Evolutionary conservation across 441 rosid genomes (phyloP), one percentile per base, ranked within the genome.

Genomic region (Populus hybrid): DNA sequence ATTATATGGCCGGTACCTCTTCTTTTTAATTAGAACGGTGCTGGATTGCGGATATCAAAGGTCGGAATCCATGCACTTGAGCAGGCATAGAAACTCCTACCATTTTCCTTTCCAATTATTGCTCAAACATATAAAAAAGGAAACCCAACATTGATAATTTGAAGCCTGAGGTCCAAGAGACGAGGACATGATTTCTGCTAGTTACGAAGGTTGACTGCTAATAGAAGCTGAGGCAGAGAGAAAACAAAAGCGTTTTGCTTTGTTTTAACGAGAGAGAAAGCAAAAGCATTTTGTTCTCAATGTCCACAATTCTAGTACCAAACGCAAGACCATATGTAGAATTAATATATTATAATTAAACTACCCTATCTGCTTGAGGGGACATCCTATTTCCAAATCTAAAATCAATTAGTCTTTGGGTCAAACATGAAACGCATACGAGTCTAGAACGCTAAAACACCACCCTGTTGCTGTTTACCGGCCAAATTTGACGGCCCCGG

Each of bases 401-500:
- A 33, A 2, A 9, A 33, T 68, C 9, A 3, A 68, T 35, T 33
- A 63, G 76, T 23, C 6, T 38, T 24, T 3, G 66, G 74, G 78
- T 81, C 80, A 77, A 77, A 69, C 64, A n/a, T 64, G 79, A 36
- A 66, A 73, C 24, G 31, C 77, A 9, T 20, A 59, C 23, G 69
- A 63, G 31, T 73, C 64, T 33, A 5, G 42, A 72, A 26, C 23
- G 6, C 35, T 38, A 45, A 23, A 72, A 38, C 4, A 12, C 64
- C 28, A n/a, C 10, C 0, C 29, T 28, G 6, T 28, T 29, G 38
- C 40, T 64, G 61, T 74, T 61, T 21, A 36, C 56, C 64, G 45
- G 71, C 74, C 77, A 61, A 68, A 61, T 69, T 63, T 35, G 82
- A 64, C 45, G 53, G 56, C 76, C 65, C 68, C 20, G 74, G 61